Evolutionary conservation across 2,329 filamentous ascomycete species (phyloP), one percentile per base, ranked within the genome.

Genomic region (Orbilia ellipsospora): DNA sequence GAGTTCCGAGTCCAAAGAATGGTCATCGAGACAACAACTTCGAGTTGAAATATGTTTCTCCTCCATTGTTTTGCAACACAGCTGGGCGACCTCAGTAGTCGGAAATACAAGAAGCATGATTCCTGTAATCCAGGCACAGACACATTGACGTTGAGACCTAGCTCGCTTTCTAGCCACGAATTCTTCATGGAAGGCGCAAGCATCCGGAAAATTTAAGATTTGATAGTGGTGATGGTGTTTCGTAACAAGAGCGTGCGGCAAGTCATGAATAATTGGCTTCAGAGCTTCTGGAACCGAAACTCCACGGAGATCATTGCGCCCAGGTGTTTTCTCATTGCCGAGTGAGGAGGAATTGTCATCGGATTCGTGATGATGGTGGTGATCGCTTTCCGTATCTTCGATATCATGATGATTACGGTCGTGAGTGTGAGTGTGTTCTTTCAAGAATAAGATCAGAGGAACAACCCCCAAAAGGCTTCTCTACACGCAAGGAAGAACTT

Each of bases 181-280:
- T 20, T 67, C 62, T 36, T 16, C 42, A n/a, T 74, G 70, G 15
- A 74, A 74, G 3, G 5, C 12, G 45, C 70, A 74, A 28, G 56
- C 7, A 10, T 44, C 10, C n/a, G 18, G 28, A 4, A 74, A 15
- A 15, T 50, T 57, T 3, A 59, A 42, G 4, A 67, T 4, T 15
- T 57, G 26, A 15, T 67, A 74, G n/a, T 74, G 70, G 44, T 74
- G 70, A 42, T 74, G 70, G 26, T 74, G 70, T n/a, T 52, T 51
- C 0, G 57, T 67, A 1, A 54, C 52, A 4, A 67, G 45, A 36
- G 70, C 12, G 40, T 74, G 70, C 8, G 70, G 57, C 13, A 74
- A 51, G 23, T 59, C 42, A 16, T 26, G 5, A 12, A 68, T 56
- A 4, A 8, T 23, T 40, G 26, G 5, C n/a, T 54, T 73, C 12